A percentile compares a stretch with the other conserved stretches of the same genome.
These are phyloP conservation scores for Cordyceps tenuipes DNA, from an alignment of 2,329 filamentous ascomycete genomes.

Conservation along the genomic window DNA sequence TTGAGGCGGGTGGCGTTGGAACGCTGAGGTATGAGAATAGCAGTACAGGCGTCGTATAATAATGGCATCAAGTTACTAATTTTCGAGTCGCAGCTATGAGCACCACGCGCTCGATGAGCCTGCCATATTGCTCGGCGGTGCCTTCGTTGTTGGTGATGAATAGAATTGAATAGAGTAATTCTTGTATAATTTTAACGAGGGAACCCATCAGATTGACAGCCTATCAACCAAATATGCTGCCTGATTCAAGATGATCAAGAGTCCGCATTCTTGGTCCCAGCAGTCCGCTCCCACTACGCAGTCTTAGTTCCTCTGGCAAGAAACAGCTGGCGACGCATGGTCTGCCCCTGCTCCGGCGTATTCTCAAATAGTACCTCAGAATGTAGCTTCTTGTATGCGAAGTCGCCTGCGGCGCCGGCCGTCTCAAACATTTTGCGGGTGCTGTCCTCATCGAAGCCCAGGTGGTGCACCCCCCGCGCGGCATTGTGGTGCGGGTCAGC, in stretches of 20 bases:
- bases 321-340: slow-evolving; percentile 28
- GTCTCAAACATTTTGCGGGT: slow-evolving; percentile 53
- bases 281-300: not conserved
- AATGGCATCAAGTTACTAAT: not conserved
- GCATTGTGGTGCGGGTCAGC: slow-evolving; percentile 19
- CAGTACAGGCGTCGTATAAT: not conserved
- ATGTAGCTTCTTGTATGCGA: slow-evolving; percentile 47
- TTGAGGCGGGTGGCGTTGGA: slow-evolving; percentile 84
- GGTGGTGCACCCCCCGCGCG: slow-evolving; percentile 49
- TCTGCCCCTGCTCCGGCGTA: slow-evolving; percentile 22
- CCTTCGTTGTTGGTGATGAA: slow-evolving; percentile 47
- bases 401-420: slow-evolving; percentile 51
- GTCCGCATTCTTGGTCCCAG: not conserved
- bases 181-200: not conserved
- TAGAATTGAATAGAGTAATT: not conserved
- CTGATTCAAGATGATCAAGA: not conserved
- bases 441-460: slow-evolving; percentile 55
- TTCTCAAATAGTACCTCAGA: slow-evolving; percentile 38
- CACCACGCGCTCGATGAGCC: slow-evolving; percentile 72
- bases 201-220: not conserved
- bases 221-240: not conserved
- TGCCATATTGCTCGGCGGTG: slow-evolving; percentile 68
- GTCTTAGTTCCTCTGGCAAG: slow-evolving; percentile 41
- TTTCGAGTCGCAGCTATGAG: slow-evolving; percentile 53
- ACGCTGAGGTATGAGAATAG: slow-evolving; percentile 56